Percentiles rank a stretch among this genome's conserved stretches.
Conservation (phyloP, 2,329 filamentous ascomycete genomes). For the Nothopassalora personata region DNA sequence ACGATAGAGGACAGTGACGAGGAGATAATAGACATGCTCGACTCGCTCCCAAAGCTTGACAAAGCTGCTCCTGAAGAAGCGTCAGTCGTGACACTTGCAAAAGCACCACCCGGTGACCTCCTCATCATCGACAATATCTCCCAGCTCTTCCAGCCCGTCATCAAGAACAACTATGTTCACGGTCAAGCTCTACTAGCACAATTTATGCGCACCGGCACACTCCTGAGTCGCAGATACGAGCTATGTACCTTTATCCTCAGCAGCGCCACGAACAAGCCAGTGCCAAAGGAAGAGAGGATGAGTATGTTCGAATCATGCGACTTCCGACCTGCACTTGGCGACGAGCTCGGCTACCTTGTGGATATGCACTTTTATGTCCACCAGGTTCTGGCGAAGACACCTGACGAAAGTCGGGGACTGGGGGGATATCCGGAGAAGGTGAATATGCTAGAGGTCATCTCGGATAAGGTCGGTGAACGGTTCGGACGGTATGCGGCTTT, state of each 20-base stretch:
- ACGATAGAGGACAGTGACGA: slow-evolving; percentile 33
- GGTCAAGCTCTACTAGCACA: slow-evolving; percentile 39
- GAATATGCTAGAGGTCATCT: slow-evolving; percentile 41
- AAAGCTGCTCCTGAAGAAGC: not conserved
- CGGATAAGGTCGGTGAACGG: slow-evolving; percentile 36
- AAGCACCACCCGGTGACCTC: slow-evolving; percentile 4
- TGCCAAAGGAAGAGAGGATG: slow-evolving; percentile 23
- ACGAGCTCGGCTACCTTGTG: slow-evolving; percentile 34
- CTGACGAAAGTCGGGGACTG: slow-evolving; percentile 21
- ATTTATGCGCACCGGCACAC: slow-evolving; percentile 38
- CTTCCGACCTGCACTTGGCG: slow-evolving; percentile 35
- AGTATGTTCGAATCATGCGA: slow-evolving; percentile 40
- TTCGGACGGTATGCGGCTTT: slow-evolving; percentile 37
- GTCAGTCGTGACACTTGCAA: not conserved
- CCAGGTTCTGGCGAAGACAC: slow-evolving; percentile 35
- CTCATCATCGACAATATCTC: slow-evolving; percentile 29
- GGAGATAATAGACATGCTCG: slow-evolving; percentile 40
- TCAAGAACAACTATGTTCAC: slow-evolving; percentile 27
- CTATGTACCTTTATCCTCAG: slow-evolving; percentile 32
- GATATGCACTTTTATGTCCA: slow-evolving; percentile 41
- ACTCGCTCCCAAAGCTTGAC: slow-evolving; percentile 9
- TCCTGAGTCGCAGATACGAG: slow-evolving; percentile 35
- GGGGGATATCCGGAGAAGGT: slow-evolving; percentile 22
- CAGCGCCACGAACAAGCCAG: slow-evolving; percentile 8
- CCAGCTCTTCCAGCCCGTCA: slow-evolving; percentile 23